Evolutionary conservation across 768 basidiomycete genomes (phyloP), one percentile per base, ranked within the genome.

Genomic region (Hygrophoropsis aurantiaca): DNA sequence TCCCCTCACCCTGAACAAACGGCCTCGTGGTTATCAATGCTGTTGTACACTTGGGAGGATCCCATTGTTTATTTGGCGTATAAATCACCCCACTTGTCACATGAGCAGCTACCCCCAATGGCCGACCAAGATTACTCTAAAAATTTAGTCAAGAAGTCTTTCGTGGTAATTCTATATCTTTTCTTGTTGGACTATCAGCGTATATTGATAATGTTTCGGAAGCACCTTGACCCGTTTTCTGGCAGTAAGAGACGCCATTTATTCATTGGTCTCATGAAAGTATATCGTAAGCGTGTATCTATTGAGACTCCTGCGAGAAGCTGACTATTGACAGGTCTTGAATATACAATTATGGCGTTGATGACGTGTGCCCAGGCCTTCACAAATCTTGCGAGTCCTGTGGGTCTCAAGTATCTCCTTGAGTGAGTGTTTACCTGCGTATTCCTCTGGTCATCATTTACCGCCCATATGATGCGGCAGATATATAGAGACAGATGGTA

Each of bases 401-500:
- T 69, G 21, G 64, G 62, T 13, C 60, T 67, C 25, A 66, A 69
- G 20, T 43, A 58, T 9, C 58, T 70, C 26, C 55, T 70, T 11
- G 25, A 37, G 68, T 69, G 21, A 49, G 59, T 45, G 8, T 23
- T n/a, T 21, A 23, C 19, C 23, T 40, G n/a, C 11, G n/a, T n/a
- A n/a, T n/a, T n/a, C n/a, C n/a, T n/a, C n/a, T 32, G n/a, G 18
- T 27, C 2, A 16, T 34, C 26, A 11, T 25, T 13, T 18, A 18
- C 41, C 41, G 4, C 26, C 13, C 10, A 30, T 19, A 20, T n/a
- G 13, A 15, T 5, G 1, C 35, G 16, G n/a, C 44, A 82, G 78
- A 30, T 82, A 87, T 56, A 63, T 89, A 15, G 84, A 87, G 63
- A 73, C 61, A 3, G 64, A 68, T 11, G 81, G 80, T 3, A 56